These are phyloP conservation scores for Aspergillus hortae DNA, from an alignment of 2,329 filamentous ascomycete species.

Conservation along the genomic window DNA sequence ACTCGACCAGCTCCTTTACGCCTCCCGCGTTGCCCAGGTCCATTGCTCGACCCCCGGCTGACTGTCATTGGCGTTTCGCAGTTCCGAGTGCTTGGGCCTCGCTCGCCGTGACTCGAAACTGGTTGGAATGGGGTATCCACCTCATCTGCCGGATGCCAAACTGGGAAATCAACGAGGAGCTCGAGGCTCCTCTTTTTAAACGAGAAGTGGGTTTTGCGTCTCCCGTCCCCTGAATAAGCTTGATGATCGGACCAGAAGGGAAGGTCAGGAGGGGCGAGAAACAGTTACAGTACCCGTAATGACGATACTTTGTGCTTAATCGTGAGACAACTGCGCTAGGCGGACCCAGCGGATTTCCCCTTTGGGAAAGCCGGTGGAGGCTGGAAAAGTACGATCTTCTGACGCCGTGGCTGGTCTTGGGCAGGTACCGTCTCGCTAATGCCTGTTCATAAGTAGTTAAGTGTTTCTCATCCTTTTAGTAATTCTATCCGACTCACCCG, in stretches of 20 bases:
- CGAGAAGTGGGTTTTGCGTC: not conserved
- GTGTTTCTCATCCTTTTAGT: too few relatives aligned
- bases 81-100: constrained; percentile 21
- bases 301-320: not conserved
- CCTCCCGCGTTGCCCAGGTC: not conserved
- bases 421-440: not conserved
- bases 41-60: not conserved
- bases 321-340: not conserved
- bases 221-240: not conserved
- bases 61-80: constrained; percentile 9
- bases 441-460: too few relatives aligned
- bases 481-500: too few relatives aligned
- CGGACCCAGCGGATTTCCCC: constrained; percentile 1
- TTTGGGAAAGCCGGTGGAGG: not conserved
- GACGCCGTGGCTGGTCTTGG: not conserved
- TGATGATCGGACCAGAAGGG: not conserved
- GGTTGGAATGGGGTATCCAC: constrained; percentile 9
- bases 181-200: constrained; percentile 1
- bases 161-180: constrained; percentile 5
- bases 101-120: constrained; percentile 6
- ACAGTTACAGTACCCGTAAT: constrained; percentile 1
- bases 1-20: not conserved
- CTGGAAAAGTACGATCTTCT: too few relatives aligned
- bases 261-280: not conserved
- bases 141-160: constrained; percentile 7